These are phyloP conservation scores for Yamadazyma songkhlaensis DNA, from an alignment of 1,139 yeast species.

Conservation along the genomic window DNA sequence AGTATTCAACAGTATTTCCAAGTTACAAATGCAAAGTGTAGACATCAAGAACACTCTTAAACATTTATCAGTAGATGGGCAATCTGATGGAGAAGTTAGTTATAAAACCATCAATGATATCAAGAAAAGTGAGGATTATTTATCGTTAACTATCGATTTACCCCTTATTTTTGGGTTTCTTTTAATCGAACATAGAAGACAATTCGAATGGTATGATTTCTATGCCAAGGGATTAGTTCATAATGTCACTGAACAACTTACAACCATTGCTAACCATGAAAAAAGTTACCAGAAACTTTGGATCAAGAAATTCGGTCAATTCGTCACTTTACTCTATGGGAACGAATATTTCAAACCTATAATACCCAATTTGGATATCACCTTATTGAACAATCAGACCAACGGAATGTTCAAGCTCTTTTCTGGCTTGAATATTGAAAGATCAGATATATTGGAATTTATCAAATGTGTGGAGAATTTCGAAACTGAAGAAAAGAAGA, in stretches of 20 bases:
- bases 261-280: constrained; percentile 60
- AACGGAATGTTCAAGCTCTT: constrained; percentile 21
- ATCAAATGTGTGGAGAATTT: constrained; percentile 27
- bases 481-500: constrained; percentile 24
- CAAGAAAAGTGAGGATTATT: constrained; percentile 41
- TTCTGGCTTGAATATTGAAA: constrained; percentile 25
- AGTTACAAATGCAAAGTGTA: constrained; percentile 41
- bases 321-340: constrained; percentile 32
- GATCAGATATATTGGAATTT: constrained; percentile 41
- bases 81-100: constrained; percentile 8
- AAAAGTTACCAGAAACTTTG: constrained; percentile 55
- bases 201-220: constrained; percentile 63
- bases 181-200: constrained; percentile 66
- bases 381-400: constrained; percentile 25
- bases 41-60: constrained; percentile 30
- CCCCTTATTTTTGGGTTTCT: constrained; percentile 81
- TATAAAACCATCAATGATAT: constrained; percentile 26
- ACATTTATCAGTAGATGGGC: constrained; percentile 13
- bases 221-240: constrained; percentile 49
- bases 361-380: constrained; percentile 42
- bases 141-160: constrained; percentile 63
- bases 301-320: constrained; percentile 57
- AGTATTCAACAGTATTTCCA: constrained; percentile 34
- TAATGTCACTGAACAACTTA: constrained; percentile 58
- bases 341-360: constrained; percentile 15